Percentiles rank a stretch among this genome's conserved stretches.
phyloP scores from a whole-genome alignment of 2,329 filamentous ascomycete species.

The Aureobasidium sp. region DNA sequence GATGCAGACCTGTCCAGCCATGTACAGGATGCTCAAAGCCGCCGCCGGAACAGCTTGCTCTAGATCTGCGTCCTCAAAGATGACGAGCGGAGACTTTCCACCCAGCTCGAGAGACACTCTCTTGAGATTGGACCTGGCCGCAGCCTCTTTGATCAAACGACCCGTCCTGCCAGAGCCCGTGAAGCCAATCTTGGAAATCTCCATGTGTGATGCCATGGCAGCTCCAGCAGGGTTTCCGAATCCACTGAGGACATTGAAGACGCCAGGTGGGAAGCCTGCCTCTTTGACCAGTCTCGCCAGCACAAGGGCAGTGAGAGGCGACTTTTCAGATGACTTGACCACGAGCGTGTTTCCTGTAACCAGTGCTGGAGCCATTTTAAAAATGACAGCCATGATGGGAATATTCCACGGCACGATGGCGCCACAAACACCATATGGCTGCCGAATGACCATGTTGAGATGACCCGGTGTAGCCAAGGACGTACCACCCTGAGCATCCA shows the following conservation, averaged over 20 bases:
- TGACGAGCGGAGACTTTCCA: conserved; percentile 44
- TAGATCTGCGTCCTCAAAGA: conserved; percentile 15
- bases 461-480: conserved; percentile 14
- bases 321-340: conserved; percentile 51
- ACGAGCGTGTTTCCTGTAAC: conserved; percentile 32
- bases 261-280: conserved; percentile 68
- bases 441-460: conserved; percentile 26
- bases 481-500: conserved; percentile 17
- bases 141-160: conserved; percentile 33
- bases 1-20: conserved; percentile 17
- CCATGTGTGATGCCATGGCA: conserved; percentile 58
- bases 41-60: conserved; percentile 7
- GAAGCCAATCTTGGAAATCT: conserved; percentile 71
- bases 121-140: conserved; percentile 41
- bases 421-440: conserved; percentile 37
- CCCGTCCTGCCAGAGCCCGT: conserved; percentile 67
- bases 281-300: conserved; percentile 61
- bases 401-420: conserved; percentile 39
- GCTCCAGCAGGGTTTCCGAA: conserved; percentile 57
- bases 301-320: conserved; percentile 48
- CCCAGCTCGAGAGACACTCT: conserved; percentile 54
- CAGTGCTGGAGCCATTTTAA: conserved; percentile 14
- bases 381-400: neutral
- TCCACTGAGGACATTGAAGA: conserved; percentile 60
- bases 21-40: neutral